Evolutionary conservation across 352 stramenopile genomes (phyloP).

Genomic region (Phytophthora ohioensis): DNA sequence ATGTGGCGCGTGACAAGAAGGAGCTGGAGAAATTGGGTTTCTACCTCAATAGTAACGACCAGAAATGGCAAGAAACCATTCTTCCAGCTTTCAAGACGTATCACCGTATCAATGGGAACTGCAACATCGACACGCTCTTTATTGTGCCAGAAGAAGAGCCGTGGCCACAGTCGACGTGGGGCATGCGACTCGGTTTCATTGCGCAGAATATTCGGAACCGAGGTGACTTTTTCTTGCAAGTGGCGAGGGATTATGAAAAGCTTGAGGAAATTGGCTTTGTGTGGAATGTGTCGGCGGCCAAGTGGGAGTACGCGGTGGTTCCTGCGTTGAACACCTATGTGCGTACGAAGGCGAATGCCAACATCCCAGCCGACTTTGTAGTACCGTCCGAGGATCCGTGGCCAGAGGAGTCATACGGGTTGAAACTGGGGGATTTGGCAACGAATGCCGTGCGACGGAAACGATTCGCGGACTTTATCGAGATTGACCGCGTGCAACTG

Average conservation of each 20-base stretch:
- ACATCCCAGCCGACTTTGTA: constrained; percentile 56
- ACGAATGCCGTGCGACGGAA: constrained; percentile 29
- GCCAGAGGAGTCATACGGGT: constrained; percentile 42
- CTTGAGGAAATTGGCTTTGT: constrained; percentile 67
- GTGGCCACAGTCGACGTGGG: constrained; percentile 50
- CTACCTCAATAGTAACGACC: constrained; percentile 54
- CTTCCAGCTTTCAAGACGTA: constrained; percentile 62
- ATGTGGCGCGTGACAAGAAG: constrained; percentile 41
- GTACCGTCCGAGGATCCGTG: constrained; percentile 52
- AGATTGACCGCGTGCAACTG: constrained; percentile 56
- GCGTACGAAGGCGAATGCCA: constrained; percentile 38
- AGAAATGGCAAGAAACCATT: constrained; percentile 61
- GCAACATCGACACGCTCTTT: constrained; percentile 50
- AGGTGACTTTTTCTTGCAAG: constrained; percentile 57
- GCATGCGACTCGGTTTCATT: constrained; percentile 59
- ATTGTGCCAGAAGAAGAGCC: constrained; percentile 43
- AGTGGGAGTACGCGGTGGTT: constrained; percentile 57
- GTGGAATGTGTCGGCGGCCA: constrained; percentile 54
- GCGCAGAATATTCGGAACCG: constrained; percentile 63
- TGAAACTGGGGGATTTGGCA: constrained; percentile 52
- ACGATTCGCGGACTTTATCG: constrained; percentile 58
- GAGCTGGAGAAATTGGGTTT: constrained; percentile 61
- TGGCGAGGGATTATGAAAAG: constrained; percentile 52
- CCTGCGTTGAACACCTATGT: constrained; percentile 60
- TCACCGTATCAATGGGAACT: constrained; percentile 49